Evolutionary conservation across 2,329 filamentous ascomycete species (phyloP), one percentile per base, ranked within the genome.

Genomic region (Xylaria digitata): DNA sequence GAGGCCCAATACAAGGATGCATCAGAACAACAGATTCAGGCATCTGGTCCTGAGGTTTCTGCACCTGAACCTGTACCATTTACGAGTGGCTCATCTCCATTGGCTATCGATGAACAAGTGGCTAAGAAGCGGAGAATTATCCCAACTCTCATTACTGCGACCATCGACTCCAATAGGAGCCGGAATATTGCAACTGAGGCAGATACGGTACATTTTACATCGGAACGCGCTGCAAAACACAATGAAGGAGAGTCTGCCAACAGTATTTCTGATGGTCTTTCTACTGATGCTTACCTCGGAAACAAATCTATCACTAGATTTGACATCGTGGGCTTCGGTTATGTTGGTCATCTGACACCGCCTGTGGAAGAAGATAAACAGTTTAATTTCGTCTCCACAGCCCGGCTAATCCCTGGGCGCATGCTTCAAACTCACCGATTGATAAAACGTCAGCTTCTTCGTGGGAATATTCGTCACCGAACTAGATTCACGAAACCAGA

Each of bases 111-210:
- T n/a, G 63, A 65, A 11, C 65, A 54, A 34, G 7, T 66, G 43
- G 19, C n/a, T 21, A 78, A 77, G 66, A 76, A 72, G 63, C 70
- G 73, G 54, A 74, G 68, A 49, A 23, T 78, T 42, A 68, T 43
- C 6, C 76, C 76, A 13, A 65, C 52, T 11, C 52, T 70, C 9
- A 26, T 78, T 30, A 72, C 71, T 8, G 45, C 67, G 1, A 58
- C 71, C 4, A 67, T 73, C 2, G 69, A 74, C 49, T 30, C 40
- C 26, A 57, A 67, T 26, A 66, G 66, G 26, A 50, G 66, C 34
- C 72, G 73, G 23, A 71, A 70, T 30, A 74, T 77, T 19, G 65
- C 71, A 9, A 73, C 73, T 8, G 73, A 75, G 54, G 75, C 75
- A 6, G 75, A 75, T 34, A 52, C 65, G 23, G 62, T 75, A 34